Evolutionary conservation across 176 grass and related monocot species (phyloP), one percentile per base, ranked within the genome.

Genomic region (Juncus inflexus): DNA sequence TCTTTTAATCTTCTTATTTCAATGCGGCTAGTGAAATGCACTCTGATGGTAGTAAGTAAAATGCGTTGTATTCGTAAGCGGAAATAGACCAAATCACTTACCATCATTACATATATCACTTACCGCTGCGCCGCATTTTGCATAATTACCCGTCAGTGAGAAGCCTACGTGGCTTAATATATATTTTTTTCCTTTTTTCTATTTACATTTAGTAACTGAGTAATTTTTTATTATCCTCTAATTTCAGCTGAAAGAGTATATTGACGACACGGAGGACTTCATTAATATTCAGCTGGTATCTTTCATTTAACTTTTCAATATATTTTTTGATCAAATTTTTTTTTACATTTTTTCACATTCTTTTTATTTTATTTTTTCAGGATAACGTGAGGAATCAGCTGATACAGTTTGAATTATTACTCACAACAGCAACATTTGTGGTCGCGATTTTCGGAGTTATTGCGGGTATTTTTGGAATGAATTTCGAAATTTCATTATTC

Each of bases 241-340:
- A 52, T 83, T 75, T 58, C 86, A 95, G 92, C 72, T 97, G 8
- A 97, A 97, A 76, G 87, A 97, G 64, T 97, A 97, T 65, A 97
- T 97, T 82, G 92, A 97, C 86, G 92, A 97, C 69, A 97, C 85
- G 58, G 87, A 97, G 71, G 92, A 91, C 70, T 89, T 97, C 72
- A 91, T 97, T 74, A 97, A 91, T 63, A 97, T 97, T 49, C 84
- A 97, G 43, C 78, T 97, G 87, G 92, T 97, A 83, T 76, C 35
- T 9, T 28, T 28, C 19, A 28, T 28, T 28, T 28, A 28, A 28
- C 19, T 28, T 28, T 28, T 28, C 19, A 50, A 67, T 50, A 67
- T 35, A 67, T 52, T 13, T 39, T 15, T 64, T 59, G 42, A 36
- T 39, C 5, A 65, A n/a, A 49, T 12, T 50, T 66, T 28, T 40